Evolutionary conservation across 306 rosid species (phyloP), one percentile per base, ranked within the genome.

Genomic region (Pyrus communis): DNA sequence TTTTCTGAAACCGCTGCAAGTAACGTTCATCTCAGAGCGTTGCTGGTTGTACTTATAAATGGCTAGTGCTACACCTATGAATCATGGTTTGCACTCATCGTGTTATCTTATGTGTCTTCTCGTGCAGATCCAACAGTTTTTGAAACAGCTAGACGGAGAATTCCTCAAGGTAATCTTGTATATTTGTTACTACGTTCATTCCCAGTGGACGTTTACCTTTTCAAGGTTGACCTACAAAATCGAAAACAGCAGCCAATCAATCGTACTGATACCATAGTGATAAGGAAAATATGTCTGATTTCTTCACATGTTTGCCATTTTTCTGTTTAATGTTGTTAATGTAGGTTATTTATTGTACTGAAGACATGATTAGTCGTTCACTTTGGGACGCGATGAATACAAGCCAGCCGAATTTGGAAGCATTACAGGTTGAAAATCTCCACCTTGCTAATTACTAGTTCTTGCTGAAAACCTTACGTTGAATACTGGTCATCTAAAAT

Each of bases 301-400:
- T 45, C 45, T 28, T 57, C 22, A 69, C 5, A 10, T 63, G 70
- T 54, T 40, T 52, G 33, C 69, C 33, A 15, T 31, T 63, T 62
- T 52, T 49, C 38, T 15, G 57, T 22, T 61, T 9, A 49, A 31
- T 67, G 12, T 35, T 79, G 17, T 45, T 69, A 18, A 65, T 82
- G 79, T 71, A 95, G 98, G 67, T 95, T 22, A 86, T 92, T 65
- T 87, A 74, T 42, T 87, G 98, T 73, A 92, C 97, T 13, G 93
- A 95, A 77, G 96, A 88, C 76, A 95, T 95, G 98, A 64, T 95
- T 75, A 27, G 83, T 18, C 73, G 83, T 40, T 87, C 98, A 30
- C 91, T 95, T 28, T 89, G 91, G 97, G 96, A 92, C 58, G 98
- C 90, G 81, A 73, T 95, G 88, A 84, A 92, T 85, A 87, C 90